phyloP scores from a whole-genome alignment of 2,329 filamentous ascomycete species.

The Claviceps cyperi region DNA sequence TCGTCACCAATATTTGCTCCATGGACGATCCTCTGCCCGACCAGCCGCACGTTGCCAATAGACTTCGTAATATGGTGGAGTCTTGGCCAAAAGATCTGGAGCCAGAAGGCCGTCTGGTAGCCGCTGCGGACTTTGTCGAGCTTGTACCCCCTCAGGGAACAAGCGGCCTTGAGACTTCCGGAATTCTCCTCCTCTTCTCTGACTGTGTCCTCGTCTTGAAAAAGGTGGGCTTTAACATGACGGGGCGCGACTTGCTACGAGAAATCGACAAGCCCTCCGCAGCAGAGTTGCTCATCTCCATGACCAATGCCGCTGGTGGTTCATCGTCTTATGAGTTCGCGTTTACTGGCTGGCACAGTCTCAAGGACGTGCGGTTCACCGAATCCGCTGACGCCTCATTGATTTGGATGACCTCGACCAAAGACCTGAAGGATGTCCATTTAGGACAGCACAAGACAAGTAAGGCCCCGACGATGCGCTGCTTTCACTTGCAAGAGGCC shows the following conservation, averaged over 20 bases:
- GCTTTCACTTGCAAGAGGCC: slow-evolving; percentile 56
- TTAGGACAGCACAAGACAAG: slow-evolving; percentile 25
- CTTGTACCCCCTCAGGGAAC: slow-evolving; percentile 47
- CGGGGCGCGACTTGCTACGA: slow-evolving; percentile 63
- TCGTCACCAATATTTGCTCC: slow-evolving; percentile 92
- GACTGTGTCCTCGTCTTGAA: slow-evolving; percentile 67
- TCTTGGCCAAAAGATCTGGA: slow-evolving; percentile 61
- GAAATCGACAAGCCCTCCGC: slow-evolving; percentile 72
- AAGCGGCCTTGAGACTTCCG: slow-evolving; percentile 34
- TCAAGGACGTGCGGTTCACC: slow-evolving; percentile 59
- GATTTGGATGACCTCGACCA: slow-evolving; percentile 53
- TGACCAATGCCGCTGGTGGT: slow-evolving; percentile 48
- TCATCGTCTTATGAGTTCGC: slow-evolving; percentile 53
- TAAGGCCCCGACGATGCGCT: slow-evolving; percentile 44
- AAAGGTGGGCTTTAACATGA: slow-evolving; percentile 49
- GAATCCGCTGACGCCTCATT: slow-evolving; percentile 51
- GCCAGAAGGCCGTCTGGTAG: slow-evolving; percentile 64
- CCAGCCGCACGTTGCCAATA: slow-evolving; percentile 58
- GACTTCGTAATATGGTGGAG: slow-evolving; percentile 62
- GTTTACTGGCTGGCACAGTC: slow-evolving; percentile 58
- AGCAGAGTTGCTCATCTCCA: slow-evolving; percentile 45
- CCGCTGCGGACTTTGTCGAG: slow-evolving; percentile 68
- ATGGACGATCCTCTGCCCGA: slow-evolving; percentile 60
- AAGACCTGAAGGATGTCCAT: slow-evolving; percentile 43
- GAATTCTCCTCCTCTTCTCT: slow-evolving; percentile 71